Conservation (phyloP, 192 early-diverging fungal genomes). For the Coemansia sp. region DNA sequence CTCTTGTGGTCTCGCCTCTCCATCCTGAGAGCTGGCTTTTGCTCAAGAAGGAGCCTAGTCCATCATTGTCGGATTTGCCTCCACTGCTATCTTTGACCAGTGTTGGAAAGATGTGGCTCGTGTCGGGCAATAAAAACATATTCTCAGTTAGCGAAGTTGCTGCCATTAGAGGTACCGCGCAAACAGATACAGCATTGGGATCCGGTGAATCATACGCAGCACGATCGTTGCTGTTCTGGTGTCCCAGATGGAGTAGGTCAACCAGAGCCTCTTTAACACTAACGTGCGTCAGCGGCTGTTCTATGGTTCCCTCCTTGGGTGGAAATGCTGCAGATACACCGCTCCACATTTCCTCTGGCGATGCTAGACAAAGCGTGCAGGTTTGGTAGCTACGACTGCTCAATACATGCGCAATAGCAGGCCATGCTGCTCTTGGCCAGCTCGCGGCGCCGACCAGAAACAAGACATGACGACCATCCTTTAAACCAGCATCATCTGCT, state of each 20-base stretch:
- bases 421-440: slow-evolving; percentile 32
- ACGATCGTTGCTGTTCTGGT: background rate
- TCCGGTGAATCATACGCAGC: background rate
- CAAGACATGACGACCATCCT: slow-evolving; percentile 35
- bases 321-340: slow-evolving; percentile 25
- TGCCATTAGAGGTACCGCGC: slow-evolving; percentile 10
- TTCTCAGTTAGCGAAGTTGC: slow-evolving; percentile 13
- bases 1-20: background rate
- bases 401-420: slow-evolving; percentile 11
- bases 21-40: background rate
- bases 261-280: slow-evolving; percentile 10
- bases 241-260: slow-evolving; percentile 8
- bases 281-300: slow-evolving; percentile 9
- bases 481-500: background rate
- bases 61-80: background rate
- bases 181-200: slow-evolving; percentile 9
- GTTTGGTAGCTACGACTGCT: background rate
- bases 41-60: background rate
- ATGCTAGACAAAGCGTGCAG: slow-evolving; percentile 38
- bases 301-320: background rate
- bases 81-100: background rate
- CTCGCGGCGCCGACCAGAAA: slow-evolving; percentile 30
- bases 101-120: slow-evolving; percentile 7
- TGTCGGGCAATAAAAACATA: slow-evolving; percentile 30
- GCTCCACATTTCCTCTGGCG: slow-evolving; percentile 30